Evolutionary conservation across 352 stramenopile species (phyloP), one percentile per base, ranked within the genome.

Genomic region (Pythium vanterpoolii): DNA sequence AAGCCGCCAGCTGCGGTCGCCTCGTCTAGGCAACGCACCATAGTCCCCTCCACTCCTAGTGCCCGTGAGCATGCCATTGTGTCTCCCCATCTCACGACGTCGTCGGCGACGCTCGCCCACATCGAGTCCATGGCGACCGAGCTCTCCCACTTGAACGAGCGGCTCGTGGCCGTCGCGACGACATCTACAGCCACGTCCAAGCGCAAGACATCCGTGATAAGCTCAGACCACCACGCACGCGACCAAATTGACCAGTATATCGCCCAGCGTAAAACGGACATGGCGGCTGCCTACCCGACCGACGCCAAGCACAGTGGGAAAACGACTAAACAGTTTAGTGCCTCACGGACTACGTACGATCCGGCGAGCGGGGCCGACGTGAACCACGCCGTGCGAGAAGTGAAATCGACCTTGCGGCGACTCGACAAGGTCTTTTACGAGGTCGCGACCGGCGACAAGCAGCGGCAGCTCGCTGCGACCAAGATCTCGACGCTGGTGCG

Each of bases 381-480:
- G 31, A 84, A 68, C 1, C 69, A 85, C 48, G 68, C 68, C 4
- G 77, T 90, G 19, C 77, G 82, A 11, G 77, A 85, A 26, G 60
- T 93, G 4, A 78, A 80, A 30, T 84, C 83, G 19, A 88, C 77
- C 0, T 69, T 89, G 8, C 77, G 78, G 2, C 64, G 83, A 2
- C 71, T 90, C 8, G 83, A 93, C 42, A 82, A 82, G 39, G 83
- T 90, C 11, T 93, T 90, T 56, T 81, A 87, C 46, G 83, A 90
- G 52, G 78, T 89, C 5, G 82, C 80, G 4, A 82, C 83, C 10
- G 79, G 74, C 8, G 83, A 89, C 55, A 90, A 87, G 64, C 82
- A 89, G 51, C 79, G 80, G 4, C 78, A 90, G 30, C 53, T 87
- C 14, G 77, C 83, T 6, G 83, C 83, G 33, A 90, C 83, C 11